A percentile compares a stretch with the other conserved stretches of the same genome.
Conservation (phyloP, 2,329 filamentous ascomycete species). For the Cladosporium sp. region DNA sequence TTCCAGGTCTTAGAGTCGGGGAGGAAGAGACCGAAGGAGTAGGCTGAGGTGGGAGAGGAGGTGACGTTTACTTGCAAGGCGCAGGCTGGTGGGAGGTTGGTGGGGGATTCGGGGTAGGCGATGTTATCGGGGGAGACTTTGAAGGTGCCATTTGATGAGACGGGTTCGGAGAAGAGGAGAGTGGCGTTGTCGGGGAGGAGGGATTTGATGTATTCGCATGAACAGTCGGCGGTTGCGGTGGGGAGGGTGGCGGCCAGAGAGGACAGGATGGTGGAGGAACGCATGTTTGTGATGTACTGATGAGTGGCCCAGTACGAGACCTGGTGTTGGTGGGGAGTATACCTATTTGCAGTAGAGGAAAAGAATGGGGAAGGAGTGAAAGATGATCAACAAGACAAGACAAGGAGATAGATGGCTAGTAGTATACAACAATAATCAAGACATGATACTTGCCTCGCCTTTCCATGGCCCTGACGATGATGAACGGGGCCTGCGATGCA, state of each 20-base stretch:
- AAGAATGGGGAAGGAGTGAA: no score
- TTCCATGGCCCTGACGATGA: no score
- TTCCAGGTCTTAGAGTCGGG: conserved; percentile 28
- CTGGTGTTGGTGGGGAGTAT: no score
- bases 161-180: conserved; percentile 32
- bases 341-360: no score
- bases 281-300: conserved; percentile 1
- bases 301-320: no score
- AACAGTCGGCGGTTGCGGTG: conserved; percentile 27
- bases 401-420: no score
- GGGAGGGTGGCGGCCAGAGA: conserved; percentile 8
- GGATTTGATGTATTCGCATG: conserved; percentile 29
- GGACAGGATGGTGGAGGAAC: conserved; percentile 8
- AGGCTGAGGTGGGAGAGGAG: conserved; percentile 25
- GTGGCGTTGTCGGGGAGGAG: conserved; percentile 32
- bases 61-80: conserved; percentile 29
- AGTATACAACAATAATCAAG: no score
- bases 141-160: conserved; percentile 36
- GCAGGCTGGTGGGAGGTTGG: conserved; percentile 28
- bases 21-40: conserved; percentile 30
- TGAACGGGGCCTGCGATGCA: no score
- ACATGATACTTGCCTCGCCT: no score
- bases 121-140: conserved; percentile 34
- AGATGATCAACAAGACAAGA: no score
- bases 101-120: conserved; percentile 38